A percentile compares a stretch with the other conserved stretches of the same genome.
Conservation (phyloP, 495 filamentous ascomycete genomes). For the Tuber melanosporum region DNA sequence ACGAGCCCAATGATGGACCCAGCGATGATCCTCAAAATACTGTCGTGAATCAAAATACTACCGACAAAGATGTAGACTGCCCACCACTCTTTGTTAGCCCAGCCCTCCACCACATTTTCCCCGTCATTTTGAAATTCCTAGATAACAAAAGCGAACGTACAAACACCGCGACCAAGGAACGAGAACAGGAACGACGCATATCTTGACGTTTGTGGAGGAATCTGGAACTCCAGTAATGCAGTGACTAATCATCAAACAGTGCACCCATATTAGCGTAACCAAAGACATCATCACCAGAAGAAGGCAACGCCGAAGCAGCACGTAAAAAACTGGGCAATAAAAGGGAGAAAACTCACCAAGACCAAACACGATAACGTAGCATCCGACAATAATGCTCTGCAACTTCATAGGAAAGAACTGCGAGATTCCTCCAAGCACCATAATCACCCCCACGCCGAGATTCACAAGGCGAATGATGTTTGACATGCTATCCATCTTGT, state of each 20-base stretch:
- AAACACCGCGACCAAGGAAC: slow-evolving; percentile 89
- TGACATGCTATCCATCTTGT: slow-evolving; percentile 29
- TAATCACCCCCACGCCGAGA: slow-evolving; percentile 75
- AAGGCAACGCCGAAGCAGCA: slow-evolving; percentile 10
- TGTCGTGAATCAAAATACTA: slow-evolving; percentile 65
- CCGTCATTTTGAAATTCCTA: slow-evolving; percentile 1
- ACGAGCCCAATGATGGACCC: slow-evolving; percentile 67
- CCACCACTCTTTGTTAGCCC: slow-evolving; percentile 7
- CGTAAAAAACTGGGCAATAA: not conserved
- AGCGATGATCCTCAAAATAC: slow-evolving; percentile 54
- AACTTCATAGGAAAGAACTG: slow-evolving; percentile 67
- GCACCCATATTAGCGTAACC: slow-evolving; percentile 9
- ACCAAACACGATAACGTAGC: slow-evolving; percentile 86
- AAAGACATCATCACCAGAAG: not conserved
- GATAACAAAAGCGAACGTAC: slow-evolving; percentile 52
- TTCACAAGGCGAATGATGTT: slow-evolving; percentile 70
- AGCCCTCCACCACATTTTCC: not conserved
- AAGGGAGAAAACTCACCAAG: slow-evolving; percentile 54
- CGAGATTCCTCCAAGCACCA: slow-evolving; percentile 77
- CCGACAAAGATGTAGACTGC: slow-evolving; percentile 95
- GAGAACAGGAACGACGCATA: slow-evolving; percentile 98
- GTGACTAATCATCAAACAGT: slow-evolving; percentile 47
- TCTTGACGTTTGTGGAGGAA: slow-evolving; percentile 81
- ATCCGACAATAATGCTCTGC: slow-evolving; percentile 67
- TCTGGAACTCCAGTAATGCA: slow-evolving; percentile 78